Evolutionary conservation across 345 rosid genomes (phyloP).

Genomic region (Alliaria petiolata): DNA sequence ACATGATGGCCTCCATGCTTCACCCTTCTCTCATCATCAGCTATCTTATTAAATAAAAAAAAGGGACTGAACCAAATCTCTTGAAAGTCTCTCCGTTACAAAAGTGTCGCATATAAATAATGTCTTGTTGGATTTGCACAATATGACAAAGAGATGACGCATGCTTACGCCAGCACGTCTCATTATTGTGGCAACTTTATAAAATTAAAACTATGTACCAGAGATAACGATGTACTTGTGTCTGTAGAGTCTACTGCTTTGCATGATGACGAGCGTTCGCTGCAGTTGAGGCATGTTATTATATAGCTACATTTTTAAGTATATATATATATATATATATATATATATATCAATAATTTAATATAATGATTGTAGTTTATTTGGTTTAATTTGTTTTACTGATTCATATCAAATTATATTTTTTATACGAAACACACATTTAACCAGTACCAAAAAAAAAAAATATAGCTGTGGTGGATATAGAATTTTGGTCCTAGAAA

Average conservation of each 20-base stretch:
- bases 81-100: slow-evolving; percentile 27
- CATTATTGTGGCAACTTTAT: slow-evolving; percentile 16
- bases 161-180: slow-evolving; percentile 53
- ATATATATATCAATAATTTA: not conserved
- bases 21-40: slow-evolving; percentile 35
- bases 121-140: slow-evolving; percentile 28
- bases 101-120: slow-evolving; percentile 19
- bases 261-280: not conserved
- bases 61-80: slow-evolving; percentile 36
- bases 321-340: too few species aligned
- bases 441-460: not conserved
- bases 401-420: not conserved
- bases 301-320: not conserved
- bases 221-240: slow-evolving; percentile 3
- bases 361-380: not conserved
- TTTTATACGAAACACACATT: not conserved
- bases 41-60: slow-evolving; percentile 20
- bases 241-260: not conserved
- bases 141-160: slow-evolving; percentile 41
- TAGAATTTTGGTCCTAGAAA: not conserved
- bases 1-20: slow-evolving; percentile 85
- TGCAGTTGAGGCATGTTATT: not conserved
- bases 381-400: not conserved
- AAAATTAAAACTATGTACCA: not conserved
- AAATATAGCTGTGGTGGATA: not conserved